phyloP scores from a whole-genome alignment of 2,329 filamentous ascomycete species.

The Diplodia corticola region DNA sequence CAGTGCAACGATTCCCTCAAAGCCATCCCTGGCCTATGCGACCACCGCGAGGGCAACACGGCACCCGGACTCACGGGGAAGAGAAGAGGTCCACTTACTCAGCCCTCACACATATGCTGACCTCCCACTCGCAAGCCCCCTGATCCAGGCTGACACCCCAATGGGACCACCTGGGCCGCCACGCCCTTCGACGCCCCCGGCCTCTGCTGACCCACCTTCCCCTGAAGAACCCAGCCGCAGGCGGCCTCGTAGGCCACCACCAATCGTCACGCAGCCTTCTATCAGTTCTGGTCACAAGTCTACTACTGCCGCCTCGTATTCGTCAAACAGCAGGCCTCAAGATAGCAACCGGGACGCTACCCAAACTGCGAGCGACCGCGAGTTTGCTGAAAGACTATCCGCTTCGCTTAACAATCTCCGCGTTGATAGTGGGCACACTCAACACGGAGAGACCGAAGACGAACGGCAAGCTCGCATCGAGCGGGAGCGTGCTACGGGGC shows the following conservation, averaged over 20 bases:
- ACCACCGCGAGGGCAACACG: neutral
- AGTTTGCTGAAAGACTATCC: neutral
- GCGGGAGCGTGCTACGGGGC: neutral
- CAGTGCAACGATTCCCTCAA: constrained; percentile 1
- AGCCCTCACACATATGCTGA: constrained; percentile 11
- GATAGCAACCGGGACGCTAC: neutral
- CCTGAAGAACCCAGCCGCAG: neutral
- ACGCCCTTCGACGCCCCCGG: constrained; percentile 11
- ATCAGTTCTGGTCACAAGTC: neutral
- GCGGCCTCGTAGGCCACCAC: neutral
- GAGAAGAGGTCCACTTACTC: constrained; percentile 11
- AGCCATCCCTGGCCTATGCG: neutral
- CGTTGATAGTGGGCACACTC: neutral
- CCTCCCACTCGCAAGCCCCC: neutral
- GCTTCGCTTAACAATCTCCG: neutral
- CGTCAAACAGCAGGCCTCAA: neutral
- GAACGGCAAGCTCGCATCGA: constrained; percentile 10
- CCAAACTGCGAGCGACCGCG: neutral
- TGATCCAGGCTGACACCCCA: constrained; percentile 3
- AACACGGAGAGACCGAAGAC: neutral
- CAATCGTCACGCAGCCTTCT: constrained; percentile 9
- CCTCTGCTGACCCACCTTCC: constrained; percentile 14
- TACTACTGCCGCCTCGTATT: neutral
- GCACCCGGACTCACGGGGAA: neutral
- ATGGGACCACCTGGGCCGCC: constrained; percentile 13